Evolutionary conservation across 305 asterid species (phyloP).

Genomic region (Plantago rigida): DNA sequence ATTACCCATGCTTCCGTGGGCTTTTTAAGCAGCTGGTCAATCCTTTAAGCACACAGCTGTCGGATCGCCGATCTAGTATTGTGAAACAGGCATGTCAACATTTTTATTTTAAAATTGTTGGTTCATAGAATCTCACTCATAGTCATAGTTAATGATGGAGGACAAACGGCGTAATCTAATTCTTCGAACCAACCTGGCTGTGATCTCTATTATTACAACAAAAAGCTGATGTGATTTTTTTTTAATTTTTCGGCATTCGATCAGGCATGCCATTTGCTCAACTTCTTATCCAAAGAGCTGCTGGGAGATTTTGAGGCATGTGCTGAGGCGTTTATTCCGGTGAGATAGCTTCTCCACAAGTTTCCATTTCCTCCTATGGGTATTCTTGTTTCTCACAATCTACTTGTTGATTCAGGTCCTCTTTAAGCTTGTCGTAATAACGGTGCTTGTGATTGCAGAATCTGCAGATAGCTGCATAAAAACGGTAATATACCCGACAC

Average conservation of each 20-base stretch:
- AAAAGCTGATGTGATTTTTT: slow-evolving; percentile 20
- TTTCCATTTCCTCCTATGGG: slow-evolving; percentile 17
- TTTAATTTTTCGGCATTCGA: slow-evolving; percentile 21
- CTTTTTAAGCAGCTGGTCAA: slow-evolving; percentile 84
- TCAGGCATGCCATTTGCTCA: slow-evolving; percentile 77
- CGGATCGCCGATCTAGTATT: slow-evolving; percentile 96
- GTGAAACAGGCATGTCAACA: slow-evolving; percentile 73
- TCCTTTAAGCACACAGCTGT: slow-evolving; percentile 83
- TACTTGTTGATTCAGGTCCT: slow-evolving; percentile 60
- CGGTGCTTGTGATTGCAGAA: slow-evolving; percentile 97
- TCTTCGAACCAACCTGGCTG: slow-evolving; percentile 19
- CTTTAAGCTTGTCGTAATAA: slow-evolving; percentile 99
- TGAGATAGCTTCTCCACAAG: slow-evolving; percentile 34
- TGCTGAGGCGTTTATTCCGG: slow-evolving; percentile 97
- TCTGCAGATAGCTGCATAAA: slow-evolving; percentile 98
- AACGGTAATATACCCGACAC: slow-evolving; percentile 45
- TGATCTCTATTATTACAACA: slow-evolving; percentile 10
- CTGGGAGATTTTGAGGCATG: slow-evolving; percentile 94
- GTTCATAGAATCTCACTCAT: slow-evolving; percentile 9
- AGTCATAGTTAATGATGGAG: background rate
- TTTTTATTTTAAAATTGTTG: slow-evolving; percentile 18
- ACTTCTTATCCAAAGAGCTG: slow-evolving; percentile 86
- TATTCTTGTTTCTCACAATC: slow-evolving; percentile 34
- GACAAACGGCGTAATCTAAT: background rate
- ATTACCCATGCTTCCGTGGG: slow-evolving; percentile 86